Evolutionary conservation across 2,329 filamentous ascomycete species (phyloP).

Genomic region (Calonectria montana): DNA sequence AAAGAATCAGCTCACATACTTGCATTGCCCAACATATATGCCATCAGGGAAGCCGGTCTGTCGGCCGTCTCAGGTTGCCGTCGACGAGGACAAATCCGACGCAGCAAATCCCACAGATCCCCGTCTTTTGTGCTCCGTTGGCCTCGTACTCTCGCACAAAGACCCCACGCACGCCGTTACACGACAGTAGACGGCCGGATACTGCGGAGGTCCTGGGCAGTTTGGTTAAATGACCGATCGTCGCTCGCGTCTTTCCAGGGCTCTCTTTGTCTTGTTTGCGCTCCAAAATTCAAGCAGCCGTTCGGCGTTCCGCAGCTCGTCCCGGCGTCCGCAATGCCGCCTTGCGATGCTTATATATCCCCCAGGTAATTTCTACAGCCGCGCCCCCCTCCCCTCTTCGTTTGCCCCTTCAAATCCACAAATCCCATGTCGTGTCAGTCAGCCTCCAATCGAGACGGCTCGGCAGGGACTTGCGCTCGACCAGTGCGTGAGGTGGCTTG

Average conservation of each 20-base stretch:
- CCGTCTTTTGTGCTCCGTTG: constrained; percentile 21
- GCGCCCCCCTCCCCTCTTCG: background rate
- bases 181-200: background rate
- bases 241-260: background rate
- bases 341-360: constrained; percentile 17
- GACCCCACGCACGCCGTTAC: constrained; percentile 35
- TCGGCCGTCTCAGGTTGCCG: constrained; percentile 40
- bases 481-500: constrained; percentile 18
- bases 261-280: background rate
- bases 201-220: constrained; percentile 2
- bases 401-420: constrained; percentile 2
- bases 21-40: constrained; percentile 39
- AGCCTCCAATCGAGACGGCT: constrained; percentile 7
- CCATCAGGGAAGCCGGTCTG: constrained; percentile 26
- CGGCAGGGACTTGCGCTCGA: constrained; percentile 16
- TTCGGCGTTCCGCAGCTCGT: background rate
- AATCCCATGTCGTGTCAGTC: constrained; percentile 15
- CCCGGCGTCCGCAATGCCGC: background rate
- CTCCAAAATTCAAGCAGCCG: constrained; percentile 6
- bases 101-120: constrained; percentile 28
- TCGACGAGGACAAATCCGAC: constrained; percentile 34
- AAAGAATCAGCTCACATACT: constrained; percentile 35
- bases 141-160: constrained; percentile 35
- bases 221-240: background rate
- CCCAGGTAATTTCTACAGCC: constrained; percentile 6